Evolutionary conservation across 805 yeast genomes (phyloP).

Genomic region (Candida orba): DNA sequence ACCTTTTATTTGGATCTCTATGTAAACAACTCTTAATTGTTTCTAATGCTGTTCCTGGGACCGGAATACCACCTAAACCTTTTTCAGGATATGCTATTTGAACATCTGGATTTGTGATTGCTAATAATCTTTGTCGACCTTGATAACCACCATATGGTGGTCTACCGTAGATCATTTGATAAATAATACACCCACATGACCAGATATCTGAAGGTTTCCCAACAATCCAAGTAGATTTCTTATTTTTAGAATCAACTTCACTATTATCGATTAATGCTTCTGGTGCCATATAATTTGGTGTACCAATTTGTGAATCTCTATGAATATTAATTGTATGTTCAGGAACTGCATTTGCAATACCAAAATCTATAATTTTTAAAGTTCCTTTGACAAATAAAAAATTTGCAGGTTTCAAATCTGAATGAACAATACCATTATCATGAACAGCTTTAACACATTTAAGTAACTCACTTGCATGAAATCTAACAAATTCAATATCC

Average conservation of each 20-base stretch:
- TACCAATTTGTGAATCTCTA: conserved; percentile 87
- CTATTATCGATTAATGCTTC: conserved; percentile 69
- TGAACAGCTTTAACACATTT: conserved; percentile 88
- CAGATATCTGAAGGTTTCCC: conserved; percentile 95
- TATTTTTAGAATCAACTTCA: conserved; percentile 6
- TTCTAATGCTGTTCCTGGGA: conserved; percentile 63
- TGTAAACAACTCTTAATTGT: conserved; percentile 65
- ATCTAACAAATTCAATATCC: conserved; percentile 72
- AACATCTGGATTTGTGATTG: conserved; percentile 80
- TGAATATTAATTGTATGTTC: conserved; percentile 88
- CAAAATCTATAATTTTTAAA: conserved; percentile 88
- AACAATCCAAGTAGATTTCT: conserved; percentile 51
- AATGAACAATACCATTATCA: conserved; percentile 74
- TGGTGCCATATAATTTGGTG: conserved; percentile 98
- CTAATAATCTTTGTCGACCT: conserved; percentile 71
- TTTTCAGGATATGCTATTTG: conserved; percentile 57
- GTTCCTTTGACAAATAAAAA: conserved; percentile 77
- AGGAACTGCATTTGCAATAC: conserved; percentile 90
- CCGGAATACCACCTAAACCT: conserved; percentile 54
- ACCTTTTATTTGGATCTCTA: conserved; percentile 62
- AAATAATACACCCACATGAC: conserved; percentile 95
- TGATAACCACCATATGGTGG: conserved; percentile 83
- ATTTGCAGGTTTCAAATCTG: conserved; percentile 68
- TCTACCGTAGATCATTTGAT: conserved; percentile 90
- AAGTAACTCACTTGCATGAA: conserved; percentile 69